Evolutionary conservation across 306 rosid species (phyloP), one percentile per base, ranked within the genome.

Genomic region (Pterocarpus santalinus): DNA sequence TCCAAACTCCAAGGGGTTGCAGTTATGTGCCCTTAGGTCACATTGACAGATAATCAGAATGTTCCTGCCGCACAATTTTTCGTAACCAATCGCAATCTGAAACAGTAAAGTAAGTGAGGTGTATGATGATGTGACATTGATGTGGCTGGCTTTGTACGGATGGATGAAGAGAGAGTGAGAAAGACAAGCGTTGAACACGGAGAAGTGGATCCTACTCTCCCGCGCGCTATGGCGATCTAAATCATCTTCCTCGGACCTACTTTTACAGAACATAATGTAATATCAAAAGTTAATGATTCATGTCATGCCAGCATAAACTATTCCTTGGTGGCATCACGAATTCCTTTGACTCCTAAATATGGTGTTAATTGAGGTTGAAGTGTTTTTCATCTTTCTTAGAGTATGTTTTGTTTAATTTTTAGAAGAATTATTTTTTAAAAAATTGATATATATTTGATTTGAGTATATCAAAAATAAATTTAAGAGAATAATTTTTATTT

Each of bases 101-200:
- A 68, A 67, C 52, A 74, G 56, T 63, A 4, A 80, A 70, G 30
- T 38, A 80, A 22, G 28, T 22, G 28, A 22, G 28, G 28, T 22
- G 28, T 0, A 55, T 0, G 52, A n/a, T 11, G 84, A 86, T 44
- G 70, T 65, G 77, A 57, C 81, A 2, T 69, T 70, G 86, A 79
- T 75, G 77, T 56, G 86, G 66, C 63, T 3, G 22, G 1, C 30
- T 52, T 4, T 44, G 83, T 83, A 80, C 87, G 80, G 80, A 75
- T n/a, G 7, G 15, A 35, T 4, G 44, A 22, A 17, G 65, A 63
- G 35, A 69, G 71, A 0, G 44, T 0, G 14, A 17, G 36, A 39
- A 35, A 52, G 73, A 76, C 76, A 72, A 67, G 83, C 84, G 81
- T 73, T 44, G 61, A 78, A 79, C 84, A 79, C 82, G 76, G 76